A percentile compares a stretch with the other conserved stretches of the same genome.
Evolutionary conservation across 148 eudicot genomes (phyloP).

Genomic region (Vaccinium macrocarpon): DNA sequence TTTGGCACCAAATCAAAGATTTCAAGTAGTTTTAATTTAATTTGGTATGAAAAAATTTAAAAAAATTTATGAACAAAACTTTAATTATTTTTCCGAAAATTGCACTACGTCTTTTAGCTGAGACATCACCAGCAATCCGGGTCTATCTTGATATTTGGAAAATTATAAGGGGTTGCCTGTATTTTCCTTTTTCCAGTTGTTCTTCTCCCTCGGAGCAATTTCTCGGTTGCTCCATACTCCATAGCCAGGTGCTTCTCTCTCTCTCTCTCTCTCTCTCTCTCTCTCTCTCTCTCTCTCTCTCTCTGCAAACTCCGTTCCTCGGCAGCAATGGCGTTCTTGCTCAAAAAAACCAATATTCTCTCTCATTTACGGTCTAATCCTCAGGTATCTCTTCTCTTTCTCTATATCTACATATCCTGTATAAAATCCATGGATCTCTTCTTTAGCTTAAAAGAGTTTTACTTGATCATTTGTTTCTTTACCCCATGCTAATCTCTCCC

Average conservation of each 20-base stretch:
- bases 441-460: neutral
- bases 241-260: neutral
- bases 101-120: too few relatives aligned
- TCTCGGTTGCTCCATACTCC: neutral
- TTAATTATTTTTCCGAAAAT: too few relatives aligned
- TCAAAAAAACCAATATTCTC: constrained; percentile 38
- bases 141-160: neutral
- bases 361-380: constrained; percentile 55
- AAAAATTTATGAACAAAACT: too few relatives aligned
- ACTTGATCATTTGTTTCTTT: neutral
- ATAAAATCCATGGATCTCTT: neutral
- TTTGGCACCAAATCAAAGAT: too few relatives aligned
- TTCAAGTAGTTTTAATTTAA: too few relatives aligned
- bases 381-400: constrained; percentile 39
- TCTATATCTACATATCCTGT: neutral
- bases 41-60: too few relatives aligned
- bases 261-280: constrained; percentile 5
- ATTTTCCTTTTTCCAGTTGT: neutral
- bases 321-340: constrained; percentile 54
- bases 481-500: neutral
- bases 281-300: constrained; percentile 8
- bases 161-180: neutral
- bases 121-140: neutral
- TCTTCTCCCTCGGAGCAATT: neutral
- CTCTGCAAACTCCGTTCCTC: neutral